Base-by-base conservation (phyloP, 2,329 filamentous ascomycete genomes). In the Penicillium sp. region DNA sequence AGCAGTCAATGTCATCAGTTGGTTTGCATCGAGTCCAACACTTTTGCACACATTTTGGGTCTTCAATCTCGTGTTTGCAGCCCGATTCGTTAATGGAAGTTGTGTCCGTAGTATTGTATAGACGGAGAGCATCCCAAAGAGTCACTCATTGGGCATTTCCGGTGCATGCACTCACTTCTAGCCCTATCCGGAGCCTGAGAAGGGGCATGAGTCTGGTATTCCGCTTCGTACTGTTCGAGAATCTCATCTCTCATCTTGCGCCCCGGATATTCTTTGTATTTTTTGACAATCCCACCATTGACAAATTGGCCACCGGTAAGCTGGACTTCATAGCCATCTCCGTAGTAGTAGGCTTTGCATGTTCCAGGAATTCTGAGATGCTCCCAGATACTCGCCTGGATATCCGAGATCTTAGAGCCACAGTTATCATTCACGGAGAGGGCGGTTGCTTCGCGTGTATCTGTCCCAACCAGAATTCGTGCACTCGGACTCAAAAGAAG, bases 121-220 rank as follows among this genome's bases (percentile, higher is more conserved):
- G 25, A 41, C 56, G 59, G 15, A 61, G 41, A 2, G 56, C 59
- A 49, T 61, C 55, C 59, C 55, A 61, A 4, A 61, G 47, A 4
- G 41, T 57, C 22, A 59, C 47, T 50, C 56, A 22, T 20, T 45
- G 56, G 20, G 56, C 60, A 34, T 62, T 62, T 15, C 56, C 60
- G 25, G 60, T 62, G 20, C 52, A 62, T 12, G 53, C 53, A 38
- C 53, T 62, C 31, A 62, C 47, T 41, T 62, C 56, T n/a, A 62
- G 17, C 11, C 60, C 60, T 20, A 59, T 43, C 0, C 41, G 49
- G 11, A 57, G 53, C 22, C 34, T 54, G 20, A 62, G 41, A 20
- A 54, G 35, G 22, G 51, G 51, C 11, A 34, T 15, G 10, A 59
- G 51, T 14, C 42, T 37, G 7, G 35, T 54, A 22, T 56, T 31